Base-by-base conservation (phyloP, 495 filamentous ascomycete genomes). In the Penicillium steckii region DNA sequence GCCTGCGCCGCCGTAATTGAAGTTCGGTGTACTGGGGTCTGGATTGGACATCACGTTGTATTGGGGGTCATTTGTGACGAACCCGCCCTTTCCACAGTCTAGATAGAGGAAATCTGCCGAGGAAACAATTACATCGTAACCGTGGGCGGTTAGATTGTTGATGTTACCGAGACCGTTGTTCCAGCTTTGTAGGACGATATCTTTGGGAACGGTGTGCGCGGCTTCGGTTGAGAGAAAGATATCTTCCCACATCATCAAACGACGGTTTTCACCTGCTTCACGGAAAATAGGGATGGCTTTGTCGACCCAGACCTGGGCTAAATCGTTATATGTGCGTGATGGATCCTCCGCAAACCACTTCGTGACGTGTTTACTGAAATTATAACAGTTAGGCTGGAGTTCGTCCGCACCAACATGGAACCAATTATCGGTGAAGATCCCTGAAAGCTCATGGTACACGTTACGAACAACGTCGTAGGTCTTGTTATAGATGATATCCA, bases 231-330 rank as follows among this genome's bases (percentile, higher is more conserved):
- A 71, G 17, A 78, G 61, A 21, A 64, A 52, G 17, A 82, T 70
- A 40, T 82, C 80, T 57, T 83, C 79, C 80, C 80, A 83, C 77
- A 83, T 80, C 53, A 81, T 61, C 3, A 82, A 50, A 3, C 73
- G 73, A 48, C 78, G 74, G 33, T 79, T 65, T 1, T 62, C 13
- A 26, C 61, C 56, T 10, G 57, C 54, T 25, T 55, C 57, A 22
- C 65, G 62, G 71, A 81, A 83, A 57, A 80, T 81, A 17, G 80
- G 80, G 17, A 80, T 51, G 10, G 78, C 73, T 15, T 72, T 66
- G 56, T 83, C 80, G 26, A 81, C 62, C 80, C 80, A 83, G 65
- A 79, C 71, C 54, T 83, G 78, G 1, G 67, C 53, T 4, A 83
- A 65, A 48, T 83, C 80, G 44, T 77, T 66, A 62, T 74, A 80